phyloP scores from a whole-genome alignment of 306 rosid genomes.

The Begonia masoniana region DNA sequence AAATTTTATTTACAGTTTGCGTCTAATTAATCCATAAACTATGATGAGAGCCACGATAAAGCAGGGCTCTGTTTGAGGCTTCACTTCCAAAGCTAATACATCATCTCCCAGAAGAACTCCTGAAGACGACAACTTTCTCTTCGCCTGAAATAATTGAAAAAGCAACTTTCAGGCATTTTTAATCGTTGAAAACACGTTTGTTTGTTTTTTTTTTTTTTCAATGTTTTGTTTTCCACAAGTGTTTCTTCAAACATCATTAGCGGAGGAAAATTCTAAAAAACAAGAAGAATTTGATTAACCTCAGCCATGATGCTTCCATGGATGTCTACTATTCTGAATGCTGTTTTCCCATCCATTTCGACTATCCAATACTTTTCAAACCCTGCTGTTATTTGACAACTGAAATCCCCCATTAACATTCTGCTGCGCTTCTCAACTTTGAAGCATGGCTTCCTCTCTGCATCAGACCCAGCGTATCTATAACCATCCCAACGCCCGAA shows the following conservation, averaged over 20 bases:
- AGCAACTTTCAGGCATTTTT: neutral
- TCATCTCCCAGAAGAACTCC: constrained; percentile 57
- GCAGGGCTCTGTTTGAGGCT: constrained; percentile 35
- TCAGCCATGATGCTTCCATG: constrained; percentile 54
- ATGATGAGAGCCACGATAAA: constrained; percentile 50
- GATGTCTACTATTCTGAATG: constrained; percentile 33
- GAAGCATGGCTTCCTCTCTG: constrained; percentile 33
- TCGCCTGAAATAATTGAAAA: constrained; percentile 34
- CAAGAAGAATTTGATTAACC: constrained; percentile 21
- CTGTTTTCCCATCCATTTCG: constrained; percentile 27
- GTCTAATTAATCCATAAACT: constrained; percentile 50
- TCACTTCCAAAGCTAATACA: constrained; percentile 47
- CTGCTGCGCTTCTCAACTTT: constrained; percentile 36
- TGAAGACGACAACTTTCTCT: constrained; percentile 31
- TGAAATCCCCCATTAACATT: constrained; percentile 27
- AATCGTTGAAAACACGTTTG: neutral
- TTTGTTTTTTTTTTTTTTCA: no score
- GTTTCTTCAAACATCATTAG: no score
- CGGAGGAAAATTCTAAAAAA: neutral
- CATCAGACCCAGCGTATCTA: constrained; percentile 16
- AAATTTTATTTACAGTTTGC: constrained; percentile 28
- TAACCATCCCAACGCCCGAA: constrained; percentile 68
- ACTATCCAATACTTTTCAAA: constrained; percentile 33
- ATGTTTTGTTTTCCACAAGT: no score
- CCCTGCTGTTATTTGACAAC: constrained; percentile 45